Evolutionary conservation across 768 basidiomycete species (phyloP).

Genomic region (Pulveroboletus sp.): DNA sequence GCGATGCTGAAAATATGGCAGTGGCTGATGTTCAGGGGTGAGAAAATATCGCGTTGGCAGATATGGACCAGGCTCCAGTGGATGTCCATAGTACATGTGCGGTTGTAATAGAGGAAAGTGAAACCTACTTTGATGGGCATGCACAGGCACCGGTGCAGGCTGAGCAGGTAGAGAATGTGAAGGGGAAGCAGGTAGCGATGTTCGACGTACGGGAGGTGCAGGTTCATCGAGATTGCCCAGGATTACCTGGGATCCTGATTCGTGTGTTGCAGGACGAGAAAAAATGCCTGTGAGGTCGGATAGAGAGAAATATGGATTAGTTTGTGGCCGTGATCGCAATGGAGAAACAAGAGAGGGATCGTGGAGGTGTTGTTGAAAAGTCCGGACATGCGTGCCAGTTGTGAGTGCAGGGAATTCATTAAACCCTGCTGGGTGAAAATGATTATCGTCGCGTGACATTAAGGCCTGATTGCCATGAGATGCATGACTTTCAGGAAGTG

Average conservation of each 20-base stretch:
- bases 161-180: conserved; percentile 17
- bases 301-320: not conserved
- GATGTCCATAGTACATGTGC: conserved; percentile 32
- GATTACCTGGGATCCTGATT: not conserved
- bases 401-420: not conserved
- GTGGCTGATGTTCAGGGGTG: conserved; percentile 32
- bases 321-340: conserved; percentile 4
- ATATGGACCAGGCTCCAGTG: conserved; percentile 35
- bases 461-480: not conserved
- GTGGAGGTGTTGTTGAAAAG: not conserved
- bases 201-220: not conserved
- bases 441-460: conserved; percentile 7
- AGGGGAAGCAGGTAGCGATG: conserved; percentile 17
- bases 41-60: conserved; percentile 39
- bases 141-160: conserved; percentile 26
- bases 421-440: not conserved
- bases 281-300: not conserved
- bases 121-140: conserved; percentile 34
- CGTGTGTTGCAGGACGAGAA: not conserved
- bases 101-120: conserved; percentile 31
- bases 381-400: not conserved
- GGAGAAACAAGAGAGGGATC: not conserved
- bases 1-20: conserved; percentile 36
- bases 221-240: not conserved
- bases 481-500: not conserved